phyloP scores from a whole-genome alignment of 495 filamentous ascomycete species.

The Chaetomium fimeti region DNA sequence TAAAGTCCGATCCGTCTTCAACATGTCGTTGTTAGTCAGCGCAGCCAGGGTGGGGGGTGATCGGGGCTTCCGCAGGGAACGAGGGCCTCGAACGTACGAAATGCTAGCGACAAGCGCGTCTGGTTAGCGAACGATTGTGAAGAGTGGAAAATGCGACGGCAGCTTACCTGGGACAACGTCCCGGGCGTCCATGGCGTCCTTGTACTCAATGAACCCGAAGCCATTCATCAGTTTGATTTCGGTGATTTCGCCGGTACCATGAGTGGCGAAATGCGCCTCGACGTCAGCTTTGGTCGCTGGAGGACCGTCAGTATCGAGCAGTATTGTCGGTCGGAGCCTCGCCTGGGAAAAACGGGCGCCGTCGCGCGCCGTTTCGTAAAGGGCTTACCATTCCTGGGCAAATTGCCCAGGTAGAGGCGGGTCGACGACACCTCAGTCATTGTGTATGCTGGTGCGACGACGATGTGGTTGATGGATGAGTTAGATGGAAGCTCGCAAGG shows the following conservation, averaged over 20 bases:
- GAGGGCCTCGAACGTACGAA: constrained; percentile 52
- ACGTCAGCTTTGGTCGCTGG: constrained; percentile 94
- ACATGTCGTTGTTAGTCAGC: constrained; percentile 44
- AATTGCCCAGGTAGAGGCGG: constrained; percentile 94
- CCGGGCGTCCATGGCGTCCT: constrained; percentile 93
- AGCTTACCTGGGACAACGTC: constrained; percentile 92
- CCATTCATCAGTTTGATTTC: constrained; percentile 99
- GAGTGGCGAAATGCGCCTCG: constrained; percentile 89
- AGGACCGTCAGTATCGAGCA: constrained; percentile 21
- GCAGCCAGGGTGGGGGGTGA: constrained; percentile 28
- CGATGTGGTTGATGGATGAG: constrained; percentile 1
- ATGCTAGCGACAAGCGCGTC: constrained; percentile 42
- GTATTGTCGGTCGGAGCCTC: background rate
- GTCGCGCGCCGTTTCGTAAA: background rate
- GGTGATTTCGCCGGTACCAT: constrained; percentile 94
- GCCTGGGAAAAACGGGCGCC: constrained; percentile 16
- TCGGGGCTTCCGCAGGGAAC: constrained; percentile 28
- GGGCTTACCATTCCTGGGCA: constrained; percentile 89
- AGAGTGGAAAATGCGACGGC: background rate
- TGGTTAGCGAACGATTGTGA: constrained; percentile 25
- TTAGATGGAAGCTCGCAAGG: background rate
- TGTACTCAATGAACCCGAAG: constrained; percentile 99
- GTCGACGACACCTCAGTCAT: constrained; percentile 86
- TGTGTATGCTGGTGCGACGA: constrained; percentile 21
- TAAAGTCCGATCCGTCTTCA: constrained; percentile 94